Percentiles rank a stretch among this genome's conserved stretches.
These are phyloP conservation scores for Sugiyamaella castrensis DNA, from an alignment of 1,139 yeast genomes.

Conservation along the genomic window DNA sequence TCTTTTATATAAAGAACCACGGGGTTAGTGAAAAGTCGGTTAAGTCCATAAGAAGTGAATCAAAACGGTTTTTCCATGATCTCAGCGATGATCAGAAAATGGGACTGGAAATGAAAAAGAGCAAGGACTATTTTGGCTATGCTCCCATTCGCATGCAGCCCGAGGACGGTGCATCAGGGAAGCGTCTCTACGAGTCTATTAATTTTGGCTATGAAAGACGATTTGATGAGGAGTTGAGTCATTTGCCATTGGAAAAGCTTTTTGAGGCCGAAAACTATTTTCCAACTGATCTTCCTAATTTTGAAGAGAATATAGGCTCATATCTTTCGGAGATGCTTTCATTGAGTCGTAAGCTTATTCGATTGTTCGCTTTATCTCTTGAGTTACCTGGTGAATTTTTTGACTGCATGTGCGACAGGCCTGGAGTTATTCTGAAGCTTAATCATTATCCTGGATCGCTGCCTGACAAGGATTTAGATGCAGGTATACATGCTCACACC, in stretches of 20 bases:
- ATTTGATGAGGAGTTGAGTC: neutral
- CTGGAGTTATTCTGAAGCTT: slow-evolving; percentile 1
- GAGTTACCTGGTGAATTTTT: neutral
- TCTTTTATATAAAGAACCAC: neutral
- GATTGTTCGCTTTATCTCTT: slow-evolving; percentile 1
- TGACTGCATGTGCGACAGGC: neutral
- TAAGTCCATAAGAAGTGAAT: neutral
- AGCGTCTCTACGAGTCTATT: neutral
- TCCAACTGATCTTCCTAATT: slow-evolving; percentile 4
- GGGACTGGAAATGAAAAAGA: neutral
- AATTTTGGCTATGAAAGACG: neutral
- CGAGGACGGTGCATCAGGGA: neutral
- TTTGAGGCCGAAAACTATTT: neutral
- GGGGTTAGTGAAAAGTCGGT: neutral
- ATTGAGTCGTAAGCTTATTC: neutral
- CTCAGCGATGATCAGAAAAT: neutral
- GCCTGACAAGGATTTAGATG: neutral
- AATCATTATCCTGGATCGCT: slow-evolving; percentile 1
- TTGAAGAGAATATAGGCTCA: neutral
- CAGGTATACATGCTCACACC: slow-evolving; percentile 42
- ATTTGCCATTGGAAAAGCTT: neutral
- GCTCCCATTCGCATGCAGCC: neutral
- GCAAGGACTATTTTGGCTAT: neutral
- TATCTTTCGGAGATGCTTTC: slow-evolving; percentile 3
- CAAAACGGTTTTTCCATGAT: neutral